Evolutionary conservation across 2,329 filamentous ascomycete genomes (phyloP).

Genomic region (Colletotrichum abscissum): DNA sequence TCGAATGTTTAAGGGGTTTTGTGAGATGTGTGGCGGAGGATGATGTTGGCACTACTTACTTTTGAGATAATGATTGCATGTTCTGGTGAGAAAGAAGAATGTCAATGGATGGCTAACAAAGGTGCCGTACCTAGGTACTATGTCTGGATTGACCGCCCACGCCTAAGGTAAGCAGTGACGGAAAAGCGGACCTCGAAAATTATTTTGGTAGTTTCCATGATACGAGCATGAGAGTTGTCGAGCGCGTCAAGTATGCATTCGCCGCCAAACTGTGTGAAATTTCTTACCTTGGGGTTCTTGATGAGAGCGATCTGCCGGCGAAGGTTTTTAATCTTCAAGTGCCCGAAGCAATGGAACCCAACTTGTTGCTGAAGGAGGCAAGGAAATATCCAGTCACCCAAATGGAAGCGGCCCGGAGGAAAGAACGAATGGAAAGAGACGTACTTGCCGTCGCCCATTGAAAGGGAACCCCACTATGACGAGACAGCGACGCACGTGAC

Average conservation of each 20-base stretch:
- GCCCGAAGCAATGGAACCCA: neutral
- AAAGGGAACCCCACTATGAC: constrained; percentile 30
- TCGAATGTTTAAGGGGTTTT: neutral
- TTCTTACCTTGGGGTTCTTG: neutral
- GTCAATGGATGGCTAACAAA: neutral
- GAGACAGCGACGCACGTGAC: constrained; percentile 33
- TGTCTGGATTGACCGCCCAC: neutral
- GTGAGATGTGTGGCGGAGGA: neutral
- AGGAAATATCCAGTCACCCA: neutral
- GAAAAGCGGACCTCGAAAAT: neutral
- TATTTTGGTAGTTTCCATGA: neutral
- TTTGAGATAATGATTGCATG: neutral
- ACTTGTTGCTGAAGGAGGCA: neutral
- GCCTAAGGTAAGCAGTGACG: neutral
- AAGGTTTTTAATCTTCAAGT: neutral
- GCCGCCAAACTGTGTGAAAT: neutral
- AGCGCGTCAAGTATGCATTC: neutral
- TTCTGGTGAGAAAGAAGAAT: neutral
- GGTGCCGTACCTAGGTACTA: neutral
- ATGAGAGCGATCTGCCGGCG: neutral
- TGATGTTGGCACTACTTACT: neutral
- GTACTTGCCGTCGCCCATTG: neutral
- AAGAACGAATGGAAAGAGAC: neutral
- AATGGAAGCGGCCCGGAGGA: neutral
- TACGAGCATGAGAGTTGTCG: neutral